These are phyloP conservation scores for Cicer bijugum DNA, from an alignment of 306 rosid species.

Conservation along the genomic window DNA sequence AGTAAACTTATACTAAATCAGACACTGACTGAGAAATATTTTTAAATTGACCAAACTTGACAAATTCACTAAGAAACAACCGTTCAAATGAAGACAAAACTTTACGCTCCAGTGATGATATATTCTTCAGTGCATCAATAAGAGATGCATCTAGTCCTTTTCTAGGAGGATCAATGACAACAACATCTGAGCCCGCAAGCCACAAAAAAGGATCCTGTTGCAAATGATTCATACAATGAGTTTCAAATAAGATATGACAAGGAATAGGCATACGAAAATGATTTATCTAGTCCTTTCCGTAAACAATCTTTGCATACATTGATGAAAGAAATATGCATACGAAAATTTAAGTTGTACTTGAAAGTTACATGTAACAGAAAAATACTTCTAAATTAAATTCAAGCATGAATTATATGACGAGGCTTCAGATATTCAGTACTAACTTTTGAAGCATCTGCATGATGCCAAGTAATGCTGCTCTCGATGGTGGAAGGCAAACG, in stretches of 20 bases:
- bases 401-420: conserved; percentile 38
- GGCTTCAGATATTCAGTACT: conserved; percentile 44
- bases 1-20: conserved; percentile 46
- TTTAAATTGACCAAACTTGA: conserved; percentile 35
- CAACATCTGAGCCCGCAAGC: conserved; percentile 85
- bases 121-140: conserved; percentile 62
- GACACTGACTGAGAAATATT: conserved; percentile 42
- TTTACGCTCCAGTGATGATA: conserved; percentile 63
- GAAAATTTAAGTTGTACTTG: neutral
- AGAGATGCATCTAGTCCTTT: conserved; percentile 88
- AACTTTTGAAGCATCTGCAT: conserved; percentile 89
- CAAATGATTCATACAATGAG: conserved; percentile 45
- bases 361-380: conserved; percentile 2
- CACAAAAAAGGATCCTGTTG: conserved; percentile 87
- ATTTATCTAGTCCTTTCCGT: neutral
- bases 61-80: conserved; percentile 52
- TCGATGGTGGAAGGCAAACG: conserved; percentile 68
- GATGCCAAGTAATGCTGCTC: conserved; percentile 90
- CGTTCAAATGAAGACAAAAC: conserved; percentile 60
- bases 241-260: conserved; percentile 34
- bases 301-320: conserved; percentile 9
- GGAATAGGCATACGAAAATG: conserved; percentile 25
- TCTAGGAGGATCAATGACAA: conserved; percentile 95
- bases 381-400: conserved; percentile 24
- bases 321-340: conserved; percentile 28